Base-by-base conservation (phyloP, 129 eudicot genomes). In the Flaveria bidentis region DNA sequence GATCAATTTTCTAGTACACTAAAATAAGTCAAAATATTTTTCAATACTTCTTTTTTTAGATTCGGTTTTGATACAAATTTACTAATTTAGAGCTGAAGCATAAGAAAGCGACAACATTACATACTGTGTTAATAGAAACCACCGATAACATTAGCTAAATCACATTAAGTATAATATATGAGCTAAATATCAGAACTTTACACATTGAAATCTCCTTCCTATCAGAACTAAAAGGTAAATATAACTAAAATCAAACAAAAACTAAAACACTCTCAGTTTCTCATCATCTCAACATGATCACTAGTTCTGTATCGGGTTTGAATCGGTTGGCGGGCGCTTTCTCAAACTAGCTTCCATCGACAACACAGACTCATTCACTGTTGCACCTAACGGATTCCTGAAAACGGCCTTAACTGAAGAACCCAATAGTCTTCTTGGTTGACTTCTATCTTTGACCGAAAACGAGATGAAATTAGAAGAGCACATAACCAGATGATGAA, bases 231-330 rank as follows among this genome's bases (percentile, higher is more conserved):
- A 33, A 41, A 57, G 26, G 61, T 60, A 60, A 74, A 57, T 51
- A 69, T 11, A 9, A 25, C 70, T 78, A 78, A 52, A 72, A 63
- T 45, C 39, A 57, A 63, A 61, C 47, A 62, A 49, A 33, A 47
- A 5, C 15, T 39, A 17, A 17, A 23, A n/a, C 50, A 45, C 50
- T 33, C 18, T 13, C n/a, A n/a, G 17, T 78, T 77, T 78, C 80
- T 79, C 84, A 76, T 69, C 83, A 75, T 82, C 71, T 45, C 50
- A 45, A 45, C 13, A 8, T 45, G 57, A 67, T 61, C 58, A 83
- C 86, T 84, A 76, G 50, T 91, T 91, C 41, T 91, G 96, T 4
- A 78, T 83, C 49, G 97, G 96, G 78, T 91, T 91, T 44, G 96
- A 84, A 79, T 74, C 44, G 71, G 86, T 91, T 0, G 83, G 86